Evolutionary conservation across 2,329 filamentous ascomycete genomes (phyloP).

Genomic region (Exophiala aquamarina): DNA sequence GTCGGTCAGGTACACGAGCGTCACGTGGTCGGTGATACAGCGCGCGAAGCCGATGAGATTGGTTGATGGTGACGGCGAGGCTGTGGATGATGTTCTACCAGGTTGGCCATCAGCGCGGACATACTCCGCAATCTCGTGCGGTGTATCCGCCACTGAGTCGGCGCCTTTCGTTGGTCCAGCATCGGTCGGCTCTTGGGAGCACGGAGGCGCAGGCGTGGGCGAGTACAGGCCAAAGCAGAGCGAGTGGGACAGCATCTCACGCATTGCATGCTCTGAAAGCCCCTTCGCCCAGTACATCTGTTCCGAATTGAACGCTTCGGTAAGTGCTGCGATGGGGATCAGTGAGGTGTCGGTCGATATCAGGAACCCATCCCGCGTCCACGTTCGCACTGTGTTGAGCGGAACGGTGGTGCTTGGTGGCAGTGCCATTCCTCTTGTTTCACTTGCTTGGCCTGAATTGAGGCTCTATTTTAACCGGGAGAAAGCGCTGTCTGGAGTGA

Average conservation of each 20-base stretch:
- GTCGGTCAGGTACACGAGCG: constrained; percentile 69
- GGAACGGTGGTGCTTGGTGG: neutral
- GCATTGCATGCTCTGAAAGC: constrained; percentile 49
- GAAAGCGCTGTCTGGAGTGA: too few species aligned
- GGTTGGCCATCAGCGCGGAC: too few species aligned
- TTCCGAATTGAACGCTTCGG: constrained; percentile 56
- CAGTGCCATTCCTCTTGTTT: too few species aligned
- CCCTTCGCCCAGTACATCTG: constrained; percentile 62
- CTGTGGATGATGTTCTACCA: neutral
- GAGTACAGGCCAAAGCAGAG: constrained; percentile 61
- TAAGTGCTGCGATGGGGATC: constrained; percentile 56
- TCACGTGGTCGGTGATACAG: constrained; percentile 68
- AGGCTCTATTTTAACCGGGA: too few species aligned
- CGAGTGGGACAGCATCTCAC: constrained; percentile 57
- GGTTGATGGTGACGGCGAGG: constrained; percentile 28
- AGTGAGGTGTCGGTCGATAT: constrained; percentile 61
- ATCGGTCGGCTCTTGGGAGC: too few species aligned
- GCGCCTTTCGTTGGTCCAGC: too few species aligned
- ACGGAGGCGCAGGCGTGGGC: constrained; percentile 11
- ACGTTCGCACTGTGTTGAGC: constrained; percentile 42
- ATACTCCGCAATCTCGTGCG: constrained; percentile 14
- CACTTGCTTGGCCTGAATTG: too few species aligned
- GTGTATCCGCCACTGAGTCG: constrained; percentile 8
- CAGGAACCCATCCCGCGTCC: constrained; percentile 50
- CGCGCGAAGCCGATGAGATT: constrained; percentile 56